Conservation (phyloP, 2,329 filamentous ascomycete genomes). For the Colletotrichum neosansevieriae region DNA sequence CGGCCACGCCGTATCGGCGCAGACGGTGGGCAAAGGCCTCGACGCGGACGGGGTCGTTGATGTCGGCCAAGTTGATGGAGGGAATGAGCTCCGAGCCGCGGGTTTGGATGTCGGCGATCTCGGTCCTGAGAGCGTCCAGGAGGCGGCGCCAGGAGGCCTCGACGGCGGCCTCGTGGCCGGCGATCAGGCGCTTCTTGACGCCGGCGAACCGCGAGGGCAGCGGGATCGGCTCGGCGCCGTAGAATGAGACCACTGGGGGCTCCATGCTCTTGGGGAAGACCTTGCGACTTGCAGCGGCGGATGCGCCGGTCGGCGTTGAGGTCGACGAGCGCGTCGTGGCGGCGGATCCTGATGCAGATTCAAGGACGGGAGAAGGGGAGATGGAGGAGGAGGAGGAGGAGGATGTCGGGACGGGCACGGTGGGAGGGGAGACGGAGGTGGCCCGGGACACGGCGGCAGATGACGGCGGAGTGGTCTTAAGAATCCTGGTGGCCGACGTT, state of each 20-base stretch:
- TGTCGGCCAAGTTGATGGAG: slow-evolving; percentile 55
- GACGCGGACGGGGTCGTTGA: slow-evolving; percentile 46
- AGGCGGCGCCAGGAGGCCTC: slow-evolving; percentile 55
- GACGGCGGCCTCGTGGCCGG: slow-evolving; percentile 53
- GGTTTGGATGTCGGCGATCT: slow-evolving; percentile 53
- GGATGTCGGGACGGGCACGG: slow-evolving; percentile 7
- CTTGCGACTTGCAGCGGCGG: slow-evolving; percentile 35
- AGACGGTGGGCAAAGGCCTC: slow-evolving; percentile 46
- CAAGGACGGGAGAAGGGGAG: slow-evolving; percentile 14
- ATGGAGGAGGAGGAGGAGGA: background rate
- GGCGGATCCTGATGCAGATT: background rate
- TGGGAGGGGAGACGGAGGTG: slow-evolving; percentile 34
- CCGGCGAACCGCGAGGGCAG: slow-evolving; percentile 55
- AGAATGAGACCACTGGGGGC: slow-evolving; percentile 65
- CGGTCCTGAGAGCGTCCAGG: slow-evolving; percentile 50
- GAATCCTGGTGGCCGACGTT: slow-evolving; percentile 37
- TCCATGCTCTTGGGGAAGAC: slow-evolving; percentile 41
- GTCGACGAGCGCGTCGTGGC: slow-evolving; percentile 31
- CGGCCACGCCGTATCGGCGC: slow-evolving; percentile 48
- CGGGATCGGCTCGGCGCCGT: slow-evolving; percentile 61
- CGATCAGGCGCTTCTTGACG: slow-evolving; percentile 54
- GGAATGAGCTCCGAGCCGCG: slow-evolving; percentile 54
- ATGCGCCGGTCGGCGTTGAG: slow-evolving; percentile 7
- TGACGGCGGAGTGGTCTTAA: slow-evolving; percentile 40
- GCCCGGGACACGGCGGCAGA: slow-evolving; percentile 30